Base-by-base conservation (phyloP, 495 filamentous ascomycete species). In the Hypoxylon intermedium region DNA sequence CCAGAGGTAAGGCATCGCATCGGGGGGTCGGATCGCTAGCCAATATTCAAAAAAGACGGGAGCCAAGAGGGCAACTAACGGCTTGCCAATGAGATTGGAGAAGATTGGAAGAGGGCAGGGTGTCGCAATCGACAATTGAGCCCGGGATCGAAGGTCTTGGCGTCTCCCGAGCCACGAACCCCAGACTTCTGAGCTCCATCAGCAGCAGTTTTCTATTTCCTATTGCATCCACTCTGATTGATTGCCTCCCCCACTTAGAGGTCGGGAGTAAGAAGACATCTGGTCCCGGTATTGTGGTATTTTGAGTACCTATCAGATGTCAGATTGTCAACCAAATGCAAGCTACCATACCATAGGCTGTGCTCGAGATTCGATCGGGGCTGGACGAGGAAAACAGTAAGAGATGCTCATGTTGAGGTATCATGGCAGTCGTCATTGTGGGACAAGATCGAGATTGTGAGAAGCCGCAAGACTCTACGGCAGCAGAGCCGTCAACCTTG, bases 81-180 rank as follows among this genome's bases (percentile, higher is more conserved):
- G 46, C 24, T 43, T 20, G 18, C 62, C 62, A 65, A 65, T 67
- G 37, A 62, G 58, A 63, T 58, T 9, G 7, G 12, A 62, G 42
- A 19, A 58, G 24, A 40, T 50, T 33, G 20, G 26, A 45, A 51
- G 28, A 49, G 40, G 43, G 51, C 42, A 64, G 68, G 68, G 61
- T 68, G 46, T 49, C 55, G 61, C 68, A 67, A 71, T 71, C 68
- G 68, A 66, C 52, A 49, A 58, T 68, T 68, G 47, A 64, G 66
- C 59, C 66, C 58, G 59, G 59, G 66, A 71, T 69, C 66, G 68
- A 64, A 49, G 30, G 49, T 59, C 62, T 71, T 71, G 66, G 62
- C 66, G 15, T 15, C 18, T 19, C 9, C 24, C 38, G n/a, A 60
- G 40, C 55, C 54, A 53, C 56, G 58, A 67, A 67, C 58, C 63